A percentile compares a stretch with the other conserved stretches of the same genome.
These are phyloP conservation scores for Hsuehochloa calcarea DNA, from an alignment of 176 grass and related monocot species.

Conservation along the genomic window DNA sequence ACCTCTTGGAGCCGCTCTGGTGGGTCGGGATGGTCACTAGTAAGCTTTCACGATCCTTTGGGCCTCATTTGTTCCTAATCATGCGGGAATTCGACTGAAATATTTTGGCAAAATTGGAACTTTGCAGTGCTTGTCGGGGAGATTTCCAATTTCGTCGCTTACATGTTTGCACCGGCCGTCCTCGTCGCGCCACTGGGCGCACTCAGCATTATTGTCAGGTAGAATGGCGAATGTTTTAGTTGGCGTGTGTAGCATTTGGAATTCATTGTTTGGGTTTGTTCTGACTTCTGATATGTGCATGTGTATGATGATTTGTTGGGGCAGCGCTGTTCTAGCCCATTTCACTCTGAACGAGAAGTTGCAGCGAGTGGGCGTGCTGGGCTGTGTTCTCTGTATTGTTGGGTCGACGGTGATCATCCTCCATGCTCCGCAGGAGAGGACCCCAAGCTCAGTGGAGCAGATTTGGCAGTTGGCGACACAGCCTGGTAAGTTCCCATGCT, in stretches of 20 bases:
- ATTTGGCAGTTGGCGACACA: constrained; percentile 88
- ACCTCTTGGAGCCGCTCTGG: constrained; percentile 92
- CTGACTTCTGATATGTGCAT: constrained; percentile 8
- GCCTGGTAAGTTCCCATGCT: constrained; percentile 44
- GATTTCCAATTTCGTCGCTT: constrained; percentile 88
- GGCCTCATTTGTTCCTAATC: constrained; percentile 5
- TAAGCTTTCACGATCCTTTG: constrained; percentile 41
- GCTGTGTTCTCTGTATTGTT: constrained; percentile 84
- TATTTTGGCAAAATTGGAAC: not conserved
- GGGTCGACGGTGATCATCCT: constrained; percentile 93
- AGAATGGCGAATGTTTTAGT: not conserved
- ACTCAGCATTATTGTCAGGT: constrained; percentile 94
- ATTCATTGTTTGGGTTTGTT: constrained; percentile 10
- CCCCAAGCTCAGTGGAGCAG: constrained; percentile 73
- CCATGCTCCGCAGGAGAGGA: constrained; percentile 85
- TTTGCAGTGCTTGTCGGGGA: constrained; percentile 85
- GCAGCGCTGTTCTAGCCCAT: constrained; percentile 90
- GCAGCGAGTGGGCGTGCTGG: constrained; percentile 78
- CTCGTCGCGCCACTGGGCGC: constrained; percentile 86
- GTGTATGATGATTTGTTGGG: not conserved
- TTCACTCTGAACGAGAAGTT: constrained; percentile 94
- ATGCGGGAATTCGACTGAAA: constrained; percentile 4
- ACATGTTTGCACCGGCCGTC: constrained; percentile 87
- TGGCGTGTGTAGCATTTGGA: not conserved
- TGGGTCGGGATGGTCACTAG: constrained; percentile 95